Evolutionary conservation across 306 rosid genomes (phyloP).

Genomic region (Sindora glabra): DNA sequence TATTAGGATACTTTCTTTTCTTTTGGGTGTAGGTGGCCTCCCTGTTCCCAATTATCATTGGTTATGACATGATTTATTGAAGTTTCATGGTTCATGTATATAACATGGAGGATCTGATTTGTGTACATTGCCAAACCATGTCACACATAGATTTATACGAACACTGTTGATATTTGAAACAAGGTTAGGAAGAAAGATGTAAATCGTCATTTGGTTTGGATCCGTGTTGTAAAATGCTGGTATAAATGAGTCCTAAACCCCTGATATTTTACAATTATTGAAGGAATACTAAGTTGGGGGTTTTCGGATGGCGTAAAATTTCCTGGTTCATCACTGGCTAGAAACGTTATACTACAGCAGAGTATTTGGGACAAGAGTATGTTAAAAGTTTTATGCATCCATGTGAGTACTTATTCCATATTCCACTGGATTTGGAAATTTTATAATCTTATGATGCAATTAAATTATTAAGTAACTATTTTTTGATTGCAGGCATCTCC

Average conservation of each 20-base stretch:
- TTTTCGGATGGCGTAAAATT: constrained; percentile 70
- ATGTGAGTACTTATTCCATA: constrained; percentile 51
- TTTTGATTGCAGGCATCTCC: constrained; percentile 53
- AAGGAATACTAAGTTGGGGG: constrained; percentile 76
- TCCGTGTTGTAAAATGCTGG: neutral
- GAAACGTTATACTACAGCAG: constrained; percentile 80
- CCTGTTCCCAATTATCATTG: neutral
- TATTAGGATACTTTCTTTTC: constrained; percentile 54
- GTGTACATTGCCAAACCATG: constrained; percentile 84
- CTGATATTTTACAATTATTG: constrained; percentile 16
- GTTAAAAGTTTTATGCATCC: constrained; percentile 63
- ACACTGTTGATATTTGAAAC: constrained; percentile 57
- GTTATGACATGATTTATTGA: constrained; percentile 8
- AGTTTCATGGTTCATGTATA: constrained; percentile 63
- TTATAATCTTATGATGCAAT: neutral
- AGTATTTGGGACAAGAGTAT: constrained; percentile 67
- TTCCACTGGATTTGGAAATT: constrained; percentile 18
- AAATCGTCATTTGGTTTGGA: constrained; percentile 10
- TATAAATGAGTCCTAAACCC: constrained; percentile 9
- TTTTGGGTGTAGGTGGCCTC: neutral
- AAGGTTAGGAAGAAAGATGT: constrained; percentile 38
- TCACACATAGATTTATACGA: constrained; percentile 72
- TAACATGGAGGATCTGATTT: constrained; percentile 66
- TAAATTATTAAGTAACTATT: constrained; percentile 1
- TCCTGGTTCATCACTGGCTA: constrained; percentile 87